These are phyloP conservation scores for Schwanniomyces etchellsii DNA, from an alignment of 1,139 yeast species.

Conservation along the genomic window DNA sequence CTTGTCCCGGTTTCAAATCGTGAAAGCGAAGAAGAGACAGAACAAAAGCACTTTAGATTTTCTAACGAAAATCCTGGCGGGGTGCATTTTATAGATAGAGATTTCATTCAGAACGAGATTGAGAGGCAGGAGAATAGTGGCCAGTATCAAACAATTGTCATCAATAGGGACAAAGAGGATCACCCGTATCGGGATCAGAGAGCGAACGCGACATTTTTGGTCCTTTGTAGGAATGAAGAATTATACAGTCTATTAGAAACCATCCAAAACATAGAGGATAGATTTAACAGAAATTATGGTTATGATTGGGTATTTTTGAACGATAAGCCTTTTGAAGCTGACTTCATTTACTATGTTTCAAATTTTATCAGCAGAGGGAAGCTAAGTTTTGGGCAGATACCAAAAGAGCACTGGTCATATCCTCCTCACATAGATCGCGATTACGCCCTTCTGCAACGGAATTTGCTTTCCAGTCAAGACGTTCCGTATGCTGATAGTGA, in stretches of 20 bases:
- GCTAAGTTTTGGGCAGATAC: constrained; percentile 26
- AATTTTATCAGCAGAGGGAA: constrained; percentile 16
- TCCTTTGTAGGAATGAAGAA: constrained; percentile 69
- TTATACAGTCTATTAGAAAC: constrained; percentile 53
- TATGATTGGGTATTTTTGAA: constrained; percentile 34
- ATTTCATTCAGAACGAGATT: too few relatives aligned
- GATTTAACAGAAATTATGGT: constrained; percentile 56
- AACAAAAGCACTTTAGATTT: too few relatives aligned
- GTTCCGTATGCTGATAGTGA: constrained; percentile 25
- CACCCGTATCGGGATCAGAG: too few relatives aligned
- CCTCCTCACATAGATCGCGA: constrained; percentile 23
- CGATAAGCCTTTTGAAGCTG: constrained; percentile 22
- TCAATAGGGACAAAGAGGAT: too few relatives aligned
- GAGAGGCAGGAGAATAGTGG: too few relatives aligned
- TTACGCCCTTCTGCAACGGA: constrained; percentile 12
- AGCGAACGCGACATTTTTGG: constrained; percentile 58
- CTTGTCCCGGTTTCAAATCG: too few relatives aligned
- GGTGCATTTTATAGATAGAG: too few relatives aligned
- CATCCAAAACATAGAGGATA: constrained; percentile 60
- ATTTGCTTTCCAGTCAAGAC: constrained; percentile 8
- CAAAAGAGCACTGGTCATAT: constrained; percentile 25
- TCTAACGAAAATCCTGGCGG: too few relatives aligned
- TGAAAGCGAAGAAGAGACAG: too few relatives aligned
- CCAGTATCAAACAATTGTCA: too few relatives aligned
- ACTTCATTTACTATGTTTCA: constrained; percentile 19